A percentile compares a stretch with the other conserved stretches of the same genome.
Conservation (phyloP, 2,329 filamentous ascomycete genomes). For the Magnaporthales sp. region DNA sequence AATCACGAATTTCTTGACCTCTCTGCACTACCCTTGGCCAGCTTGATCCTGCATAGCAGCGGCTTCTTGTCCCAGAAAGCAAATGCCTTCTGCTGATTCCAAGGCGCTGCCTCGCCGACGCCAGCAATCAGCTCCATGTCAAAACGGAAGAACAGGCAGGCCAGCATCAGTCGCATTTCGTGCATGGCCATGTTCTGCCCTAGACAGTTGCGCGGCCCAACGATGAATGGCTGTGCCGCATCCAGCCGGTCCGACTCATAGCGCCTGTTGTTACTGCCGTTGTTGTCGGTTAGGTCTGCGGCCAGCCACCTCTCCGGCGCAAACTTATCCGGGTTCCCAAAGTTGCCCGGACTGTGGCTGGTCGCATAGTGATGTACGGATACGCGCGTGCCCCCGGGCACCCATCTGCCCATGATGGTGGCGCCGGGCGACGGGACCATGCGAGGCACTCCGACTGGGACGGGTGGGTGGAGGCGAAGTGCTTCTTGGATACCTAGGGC, state of each 20-base stretch:
- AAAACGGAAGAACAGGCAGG: neutral
- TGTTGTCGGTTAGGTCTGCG: conserved; percentile 7
- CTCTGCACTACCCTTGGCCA: neutral
- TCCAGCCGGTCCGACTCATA: conserved; percentile 31
- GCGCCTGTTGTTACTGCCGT: neutral
- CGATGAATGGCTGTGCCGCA: conserved; percentile 14
- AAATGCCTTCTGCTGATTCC: neutral
- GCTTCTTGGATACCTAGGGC: conserved; percentile 16
- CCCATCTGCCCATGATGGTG: conserved; percentile 14
- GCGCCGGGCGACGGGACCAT: conserved; percentile 16
- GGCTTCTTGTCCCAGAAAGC: neutral
- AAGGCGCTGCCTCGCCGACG: neutral
- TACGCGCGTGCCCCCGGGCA: conserved; percentile 17
- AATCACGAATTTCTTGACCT: neutral
- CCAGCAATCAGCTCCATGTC: neutral
- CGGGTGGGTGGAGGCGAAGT: conserved; percentile 16
- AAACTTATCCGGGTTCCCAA: conserved; percentile 20
- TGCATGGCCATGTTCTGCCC: conserved; percentile 5
- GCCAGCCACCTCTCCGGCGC: conserved; percentile 22
- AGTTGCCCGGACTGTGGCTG: conserved; percentile 22
- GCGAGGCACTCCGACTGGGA: conserved; percentile 10
- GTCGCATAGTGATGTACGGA: conserved; percentile 18
- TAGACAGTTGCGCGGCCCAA: conserved; percentile 11
- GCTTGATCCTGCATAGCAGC: neutral
- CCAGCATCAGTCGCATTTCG: neutral